Percentiles rank a stretch among this genome's conserved stretches.
Evolutionary conservation across 306 rosid species (phyloP).

Genomic region (Sphenostylis stenocarpa): DNA sequence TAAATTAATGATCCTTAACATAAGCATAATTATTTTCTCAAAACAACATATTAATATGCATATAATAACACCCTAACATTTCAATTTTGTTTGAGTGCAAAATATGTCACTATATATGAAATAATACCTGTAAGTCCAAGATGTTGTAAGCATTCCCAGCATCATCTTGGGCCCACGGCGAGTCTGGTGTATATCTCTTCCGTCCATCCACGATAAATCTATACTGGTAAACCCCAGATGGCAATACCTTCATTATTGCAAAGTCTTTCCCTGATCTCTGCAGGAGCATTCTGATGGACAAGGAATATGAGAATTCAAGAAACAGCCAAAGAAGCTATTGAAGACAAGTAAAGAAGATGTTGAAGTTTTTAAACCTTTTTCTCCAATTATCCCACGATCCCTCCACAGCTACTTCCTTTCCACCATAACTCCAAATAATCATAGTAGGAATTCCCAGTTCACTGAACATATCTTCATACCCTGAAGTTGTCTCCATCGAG

Average conservation of each 20-base stretch:
- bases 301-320: slow-evolving; percentile 1
- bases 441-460: slow-evolving; percentile 85
- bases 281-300: slow-evolving; percentile 55
- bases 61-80: not conserved
- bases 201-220: slow-evolving; percentile 84
- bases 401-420: slow-evolving; percentile 85
- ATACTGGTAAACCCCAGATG: slow-evolving; percentile 89
- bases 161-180: slow-evolving; percentile 67
- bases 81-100: not conserved
- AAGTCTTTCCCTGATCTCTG: slow-evolving; percentile 91
- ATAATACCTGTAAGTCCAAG: slow-evolving; percentile 75
- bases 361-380: slow-evolving; percentile 53
- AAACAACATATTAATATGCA: not conserved
- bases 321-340: not conserved
- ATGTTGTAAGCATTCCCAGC: slow-evolving; percentile 69
- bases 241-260: slow-evolving; percentile 73
- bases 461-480: slow-evolving; percentile 55
- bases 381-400: slow-evolving; percentile 99
- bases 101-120: not conserved
- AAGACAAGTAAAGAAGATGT: slow-evolving; percentile 3
- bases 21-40: not conserved
- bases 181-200: slow-evolving; percentile 67
- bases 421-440: slow-evolving; percentile 86
- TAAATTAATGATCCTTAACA: not conserved
- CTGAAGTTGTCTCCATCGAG: slow-evolving; percentile 56